A percentile compares a stretch with the other conserved stretches of the same genome.
phyloP scores from a whole-genome alignment of 768 basidiomycete genomes.

The Rossbeevera mucosa region DNA sequence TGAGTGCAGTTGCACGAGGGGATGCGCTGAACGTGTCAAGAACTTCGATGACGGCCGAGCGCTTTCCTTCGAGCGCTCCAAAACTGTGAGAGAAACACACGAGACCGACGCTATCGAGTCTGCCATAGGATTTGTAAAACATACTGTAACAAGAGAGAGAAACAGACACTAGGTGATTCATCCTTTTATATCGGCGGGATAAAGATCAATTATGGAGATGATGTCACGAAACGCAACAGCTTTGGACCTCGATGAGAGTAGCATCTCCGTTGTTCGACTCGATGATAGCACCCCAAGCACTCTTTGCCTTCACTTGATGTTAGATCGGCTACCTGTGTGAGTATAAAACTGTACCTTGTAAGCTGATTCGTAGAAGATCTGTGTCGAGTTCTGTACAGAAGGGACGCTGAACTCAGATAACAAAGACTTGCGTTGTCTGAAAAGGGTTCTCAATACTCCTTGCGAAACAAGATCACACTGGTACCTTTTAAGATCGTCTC shows the following conservation, averaged over 20 bases:
- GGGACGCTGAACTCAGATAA: conserved; percentile 37
- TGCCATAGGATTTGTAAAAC: neutral
- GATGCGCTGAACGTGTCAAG: conserved; percentile 35
- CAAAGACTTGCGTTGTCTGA: conserved; percentile 36
- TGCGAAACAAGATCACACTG: neutral
- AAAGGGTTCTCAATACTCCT: neutral
- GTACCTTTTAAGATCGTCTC: neutral
- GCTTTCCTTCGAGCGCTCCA: conserved; percentile 45
- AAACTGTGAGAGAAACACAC: conserved; percentile 60
- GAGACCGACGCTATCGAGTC: conserved; percentile 53
- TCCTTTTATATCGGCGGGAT: neutral
- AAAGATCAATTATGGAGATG: neutral
- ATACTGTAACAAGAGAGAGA: neutral
- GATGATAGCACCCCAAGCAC: conserved; percentile 22
- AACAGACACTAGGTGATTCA: neutral
- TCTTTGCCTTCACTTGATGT: conserved; percentile 22
- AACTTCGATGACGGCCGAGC: conserved; percentile 36
- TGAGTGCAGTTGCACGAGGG: conserved; percentile 18
- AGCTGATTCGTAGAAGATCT: conserved; percentile 38
- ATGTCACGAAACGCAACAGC: conserved; percentile 18
- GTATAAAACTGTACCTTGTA: conserved; percentile 7
- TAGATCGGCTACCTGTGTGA: neutral
- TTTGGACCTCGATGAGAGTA: conserved; percentile 34
- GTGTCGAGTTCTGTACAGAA: conserved; percentile 34
- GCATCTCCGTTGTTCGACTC: neutral